Conservation (phyloP, 352 stramenopile genomes). For the Globisporangium lucens region DNA sequence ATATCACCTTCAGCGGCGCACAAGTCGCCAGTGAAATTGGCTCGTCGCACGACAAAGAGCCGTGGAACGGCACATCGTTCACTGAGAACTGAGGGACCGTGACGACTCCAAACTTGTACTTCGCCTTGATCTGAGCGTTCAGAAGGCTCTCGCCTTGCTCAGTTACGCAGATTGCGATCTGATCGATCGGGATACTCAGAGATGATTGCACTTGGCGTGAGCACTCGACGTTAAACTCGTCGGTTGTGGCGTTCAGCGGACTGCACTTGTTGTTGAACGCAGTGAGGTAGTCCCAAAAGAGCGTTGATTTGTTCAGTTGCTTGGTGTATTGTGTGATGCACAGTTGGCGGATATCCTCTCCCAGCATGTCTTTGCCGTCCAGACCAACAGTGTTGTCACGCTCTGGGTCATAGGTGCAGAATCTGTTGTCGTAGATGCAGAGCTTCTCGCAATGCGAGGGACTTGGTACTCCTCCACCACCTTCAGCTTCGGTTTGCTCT, state of each 20-base stretch:
- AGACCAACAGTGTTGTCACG: conserved; percentile 23
- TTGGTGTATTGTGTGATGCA: conserved; percentile 21
- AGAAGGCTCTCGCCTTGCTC: conserved; percentile 5
- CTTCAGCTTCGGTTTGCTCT: background rate
- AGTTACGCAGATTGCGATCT: background rate
- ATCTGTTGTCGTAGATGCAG: conserved; percentile 23
- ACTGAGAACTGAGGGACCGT: conserved; percentile 27
- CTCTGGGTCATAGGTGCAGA: conserved; percentile 36
- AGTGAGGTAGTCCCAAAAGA: conserved; percentile 26
- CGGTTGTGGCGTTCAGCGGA: conserved; percentile 7
- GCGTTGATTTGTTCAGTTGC: conserved; percentile 13
- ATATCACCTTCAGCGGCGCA: background rate
- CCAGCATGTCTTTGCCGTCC: conserved; percentile 27
- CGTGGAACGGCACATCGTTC: conserved; percentile 24
- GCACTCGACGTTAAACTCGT: conserved; percentile 12
- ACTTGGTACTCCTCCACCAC: background rate
- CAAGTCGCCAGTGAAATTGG: background rate
- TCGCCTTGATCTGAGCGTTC: conserved; percentile 15
- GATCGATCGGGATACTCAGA: background rate
- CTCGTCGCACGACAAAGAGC: conserved; percentile 4
- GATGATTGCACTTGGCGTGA: background rate
- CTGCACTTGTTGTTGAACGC: conserved; percentile 25
- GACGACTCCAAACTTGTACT: conserved; percentile 21
- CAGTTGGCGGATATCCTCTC: conserved; percentile 27
- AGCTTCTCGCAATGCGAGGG: conserved; percentile 19